phyloP scores from a whole-genome alignment of 2,329 filamentous ascomycete species.

The Fusarium abutilonis region DNA sequence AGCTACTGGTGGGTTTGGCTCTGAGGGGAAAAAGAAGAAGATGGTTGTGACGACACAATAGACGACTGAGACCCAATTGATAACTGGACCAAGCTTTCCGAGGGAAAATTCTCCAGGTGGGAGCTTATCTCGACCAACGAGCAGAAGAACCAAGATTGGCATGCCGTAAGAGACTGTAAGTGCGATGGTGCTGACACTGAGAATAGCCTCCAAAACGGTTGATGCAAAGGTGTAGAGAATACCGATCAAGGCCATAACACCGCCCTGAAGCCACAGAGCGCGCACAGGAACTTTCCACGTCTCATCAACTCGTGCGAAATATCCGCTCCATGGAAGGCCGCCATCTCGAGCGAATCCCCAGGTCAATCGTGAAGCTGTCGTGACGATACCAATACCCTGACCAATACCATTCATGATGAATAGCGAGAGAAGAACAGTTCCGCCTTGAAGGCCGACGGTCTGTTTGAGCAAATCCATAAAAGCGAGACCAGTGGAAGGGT shows the following conservation, averaged over 20 bases:
- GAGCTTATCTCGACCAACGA: conserved; percentile 63
- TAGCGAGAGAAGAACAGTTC: conserved; percentile 57
- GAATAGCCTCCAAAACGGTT: conserved; percentile 63
- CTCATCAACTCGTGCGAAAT: conserved; percentile 55
- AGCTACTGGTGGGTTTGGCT: conserved; percentile 55
- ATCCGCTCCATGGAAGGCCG: conserved; percentile 57
- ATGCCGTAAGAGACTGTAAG: conserved; percentile 61
- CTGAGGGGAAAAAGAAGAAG: conserved; percentile 64
- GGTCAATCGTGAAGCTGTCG: conserved; percentile 61
- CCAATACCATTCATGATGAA: conserved; percentile 67
- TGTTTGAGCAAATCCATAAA: conserved; percentile 60
- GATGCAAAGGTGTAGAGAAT: conserved; percentile 64
- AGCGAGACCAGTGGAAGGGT: conserved; percentile 54
- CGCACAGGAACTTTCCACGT: conserved; percentile 63
- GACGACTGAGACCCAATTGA: conserved; percentile 61
- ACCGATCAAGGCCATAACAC: conserved; percentile 57
- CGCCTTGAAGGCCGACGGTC: conserved; percentile 51
- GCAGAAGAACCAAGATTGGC: conserved; percentile 60
- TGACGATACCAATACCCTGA: conserved; percentile 62
- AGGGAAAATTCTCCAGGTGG: conserved; percentile 58
- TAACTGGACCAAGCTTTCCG: conserved; percentile 55
- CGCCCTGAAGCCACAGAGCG: conserved; percentile 62
- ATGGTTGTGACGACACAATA: conserved; percentile 63
- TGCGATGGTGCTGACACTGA: conserved; percentile 66
- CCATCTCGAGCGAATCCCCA: conserved; percentile 66